These are phyloP conservation scores for Fusarium decemcellulare DNA, from an alignment of 2,329 filamentous ascomycete genomes.

Conservation along the genomic window DNA sequence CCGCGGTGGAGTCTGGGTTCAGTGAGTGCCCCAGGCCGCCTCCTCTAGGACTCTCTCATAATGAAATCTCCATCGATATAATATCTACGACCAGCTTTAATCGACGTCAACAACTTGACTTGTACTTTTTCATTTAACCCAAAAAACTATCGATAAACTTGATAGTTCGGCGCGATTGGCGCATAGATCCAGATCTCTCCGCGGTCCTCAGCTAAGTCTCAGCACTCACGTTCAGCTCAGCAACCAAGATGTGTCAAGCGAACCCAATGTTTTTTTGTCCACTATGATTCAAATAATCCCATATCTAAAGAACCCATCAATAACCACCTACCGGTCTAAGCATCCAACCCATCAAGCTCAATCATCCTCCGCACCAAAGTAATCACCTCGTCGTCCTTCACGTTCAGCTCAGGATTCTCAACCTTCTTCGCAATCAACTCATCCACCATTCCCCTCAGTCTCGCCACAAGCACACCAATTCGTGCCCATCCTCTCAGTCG, in stretches of 20 bases:
- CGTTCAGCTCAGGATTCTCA: constrained; percentile 76
- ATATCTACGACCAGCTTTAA: no score
- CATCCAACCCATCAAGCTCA: constrained; percentile 90
- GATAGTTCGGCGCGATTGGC: no score
- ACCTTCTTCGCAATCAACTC: constrained; percentile 85
- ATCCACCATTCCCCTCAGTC: constrained; percentile 89
- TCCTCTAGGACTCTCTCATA: background rate
- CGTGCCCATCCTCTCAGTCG: constrained; percentile 90
- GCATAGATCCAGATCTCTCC: background rate
- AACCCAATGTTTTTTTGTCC: constrained; percentile 6
- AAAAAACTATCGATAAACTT: no score
- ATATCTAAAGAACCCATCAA: background rate
- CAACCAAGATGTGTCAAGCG: background rate
- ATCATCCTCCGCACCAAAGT: constrained; percentile 84
- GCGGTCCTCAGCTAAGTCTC: background rate
- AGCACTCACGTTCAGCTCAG: background rate
- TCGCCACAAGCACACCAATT: constrained; percentile 89
- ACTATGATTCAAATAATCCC: background rate
- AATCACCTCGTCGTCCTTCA: constrained; percentile 77
- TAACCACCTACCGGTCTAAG: constrained; percentile 50
- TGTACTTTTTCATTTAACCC: no score
- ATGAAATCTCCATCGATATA: background rate
- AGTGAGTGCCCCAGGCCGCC: background rate
- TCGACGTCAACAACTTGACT: no score
- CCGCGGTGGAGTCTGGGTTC: constrained; percentile 29